These are phyloP conservation scores for Arachis monticola DNA, from an alignment of 331 rosid species.

Conservation along the genomic window DNA sequence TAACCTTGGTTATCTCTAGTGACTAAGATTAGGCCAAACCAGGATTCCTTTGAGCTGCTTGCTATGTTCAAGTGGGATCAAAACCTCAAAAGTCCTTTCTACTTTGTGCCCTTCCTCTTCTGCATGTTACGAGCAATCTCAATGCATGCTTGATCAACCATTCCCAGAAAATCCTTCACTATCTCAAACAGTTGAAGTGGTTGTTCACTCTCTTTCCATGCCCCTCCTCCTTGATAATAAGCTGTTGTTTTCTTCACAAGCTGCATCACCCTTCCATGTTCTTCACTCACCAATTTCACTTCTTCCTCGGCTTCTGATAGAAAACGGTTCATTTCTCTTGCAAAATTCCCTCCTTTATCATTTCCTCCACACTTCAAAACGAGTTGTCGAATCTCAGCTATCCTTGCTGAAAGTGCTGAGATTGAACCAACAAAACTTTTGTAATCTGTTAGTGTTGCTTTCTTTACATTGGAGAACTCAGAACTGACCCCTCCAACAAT, in stretches of 20 bases:
- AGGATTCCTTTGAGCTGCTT: conserved; percentile 51
- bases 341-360: conserved; percentile 64
- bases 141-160: conserved; percentile 81
- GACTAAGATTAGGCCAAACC: conserved; percentile 35
- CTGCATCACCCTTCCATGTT: conserved; percentile 59
- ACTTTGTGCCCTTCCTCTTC: conserved; percentile 51
- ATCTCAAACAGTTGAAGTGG: conserved; percentile 73
- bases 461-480: conserved; percentile 77
- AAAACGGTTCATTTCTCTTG: conserved; percentile 69
- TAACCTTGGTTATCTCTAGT: too few species aligned
- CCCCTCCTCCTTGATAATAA: conserved; percentile 85
- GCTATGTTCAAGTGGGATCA: conserved; percentile 52
- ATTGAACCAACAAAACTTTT: conserved; percentile 52
- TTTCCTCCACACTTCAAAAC: conserved; percentile 49
- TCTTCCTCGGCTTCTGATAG: conserved; percentile 66
- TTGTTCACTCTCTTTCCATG: conserved; percentile 62
- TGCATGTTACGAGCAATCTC: conserved; percentile 76
- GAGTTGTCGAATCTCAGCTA: conserved; percentile 50
- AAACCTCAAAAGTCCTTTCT: conserved; percentile 42
- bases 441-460: conserved; percentile 69
- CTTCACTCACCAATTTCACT: conserved; percentile 55
- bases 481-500: conserved; percentile 90
- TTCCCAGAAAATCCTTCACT: conserved; percentile 79
- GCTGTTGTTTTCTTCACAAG: conserved; percentile 71
- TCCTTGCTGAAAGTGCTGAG: conserved; percentile 59